Evolutionary conservation across 169 alveolate species (phyloP), one percentile per base, ranked within the genome.

Genomic region (Plasmodium vivax): DNA sequence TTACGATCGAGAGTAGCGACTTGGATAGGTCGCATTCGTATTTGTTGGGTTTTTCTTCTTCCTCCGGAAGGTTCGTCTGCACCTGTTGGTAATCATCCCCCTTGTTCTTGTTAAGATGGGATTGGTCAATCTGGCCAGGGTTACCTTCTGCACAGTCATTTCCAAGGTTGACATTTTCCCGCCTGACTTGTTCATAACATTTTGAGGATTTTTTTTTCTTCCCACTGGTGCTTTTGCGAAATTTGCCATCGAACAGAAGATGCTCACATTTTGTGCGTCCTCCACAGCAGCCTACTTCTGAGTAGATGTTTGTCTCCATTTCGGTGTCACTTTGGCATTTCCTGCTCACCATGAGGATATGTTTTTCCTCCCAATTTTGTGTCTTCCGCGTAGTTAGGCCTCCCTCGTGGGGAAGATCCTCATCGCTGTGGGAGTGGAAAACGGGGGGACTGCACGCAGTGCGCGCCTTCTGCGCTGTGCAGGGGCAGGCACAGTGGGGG

Each of bases 1-100:
- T 79, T 16, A 19, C 90, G 91, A 88, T 88, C 6, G 94, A 88
- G n/a, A 88, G 51, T 62, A 88, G 43, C 6, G 94, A 79, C 72
- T 16, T 88, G 27, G 83, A 32, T 41, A 88, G 47, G 83, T 88
- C 94, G 14, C 90, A 79, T 79, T 79, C 83, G 10, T 62, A 79
- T n/a, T 10, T 77, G 30, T 68, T 58, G 36, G 30, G 72, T n/a
- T 80, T 8, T 12, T 16, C 23, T 23, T 30, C 58, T 16, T 19
- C 12, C 56, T 30, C 23, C 75, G 0, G 45, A 54, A 19, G 23
- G 34, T 45, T 43, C 79, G 23, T 6, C 23, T 85, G 8, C 19
- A 43, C 47, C 5, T 72, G n/a, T 43, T 84, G 47, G 14, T 74
- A 72, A 43, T 19, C 16, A 14, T 10, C 12, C 43, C 45, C 80